phyloP scores from a whole-genome alignment of 805 yeast species.

The Hermanozyma aechmeae region DNA sequence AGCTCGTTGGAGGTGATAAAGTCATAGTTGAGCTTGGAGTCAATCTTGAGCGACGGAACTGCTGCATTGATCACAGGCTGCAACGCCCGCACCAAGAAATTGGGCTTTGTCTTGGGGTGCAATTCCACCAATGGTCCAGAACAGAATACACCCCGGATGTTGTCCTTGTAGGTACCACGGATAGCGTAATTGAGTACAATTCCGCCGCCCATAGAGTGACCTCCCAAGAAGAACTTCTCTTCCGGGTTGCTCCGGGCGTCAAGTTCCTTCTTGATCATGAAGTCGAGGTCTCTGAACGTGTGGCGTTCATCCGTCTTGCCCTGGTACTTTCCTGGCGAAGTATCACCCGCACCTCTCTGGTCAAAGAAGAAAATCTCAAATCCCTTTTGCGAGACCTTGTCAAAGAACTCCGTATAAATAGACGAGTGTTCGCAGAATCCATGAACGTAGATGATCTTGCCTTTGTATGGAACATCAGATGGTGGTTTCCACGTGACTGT shows the following conservation, averaged over 20 bases:
- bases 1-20: slow-evolving; percentile 41
- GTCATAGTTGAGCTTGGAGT: slow-evolving; percentile 47
- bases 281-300: slow-evolving; percentile 52
- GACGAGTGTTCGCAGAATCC: slow-evolving; percentile 59
- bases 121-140: slow-evolving; percentile 54
- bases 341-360: slow-evolving; percentile 69
- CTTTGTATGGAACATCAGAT: slow-evolving; percentile 26
- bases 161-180: slow-evolving; percentile 39
- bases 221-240: slow-evolving; percentile 43
- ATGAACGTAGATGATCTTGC: slow-evolving; percentile 54
- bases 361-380: slow-evolving; percentile 62
- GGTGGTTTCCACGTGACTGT: slow-evolving; percentile 36
- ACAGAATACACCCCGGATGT: slow-evolving; percentile 38
- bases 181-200: slow-evolving; percentile 54
- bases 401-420: slow-evolving; percentile 44
- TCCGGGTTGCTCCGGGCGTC: slow-evolving; percentile 18
- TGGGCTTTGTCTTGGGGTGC: slow-evolving; percentile 55
- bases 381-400: slow-evolving; percentile 41
- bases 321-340: slow-evolving; percentile 41
- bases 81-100: slow-evolving; percentile 26
- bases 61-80: slow-evolving; percentile 30
- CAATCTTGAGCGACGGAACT: slow-evolving; percentile 42
- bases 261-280: slow-evolving; percentile 38
- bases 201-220: slow-evolving; percentile 83
- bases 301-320: slow-evolving; percentile 52